Conservation (phyloP, 1,284 basidiomycete genomes). For the Limonomyces culmigenus region DNA sequence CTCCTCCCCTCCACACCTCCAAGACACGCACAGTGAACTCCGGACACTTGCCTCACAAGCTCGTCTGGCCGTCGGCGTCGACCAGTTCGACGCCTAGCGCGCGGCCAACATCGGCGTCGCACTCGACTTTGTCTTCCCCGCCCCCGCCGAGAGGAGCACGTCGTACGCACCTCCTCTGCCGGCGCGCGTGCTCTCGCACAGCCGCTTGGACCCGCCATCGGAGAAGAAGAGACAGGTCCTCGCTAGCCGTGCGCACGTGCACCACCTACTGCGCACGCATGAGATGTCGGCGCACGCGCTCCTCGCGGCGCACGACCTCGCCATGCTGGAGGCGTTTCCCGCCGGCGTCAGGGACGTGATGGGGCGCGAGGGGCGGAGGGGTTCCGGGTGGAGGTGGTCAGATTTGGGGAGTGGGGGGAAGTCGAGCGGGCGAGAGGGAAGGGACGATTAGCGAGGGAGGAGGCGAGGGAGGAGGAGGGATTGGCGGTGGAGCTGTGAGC, state of each 20-base stretch:
- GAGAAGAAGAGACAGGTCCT: slow-evolving; percentile 14
- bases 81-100: slow-evolving; percentile 51
- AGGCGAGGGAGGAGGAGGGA: too few relatives aligned
- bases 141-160: slow-evolving; percentile 19
- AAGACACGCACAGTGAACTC: slow-evolving; percentile 52
- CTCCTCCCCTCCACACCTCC: slow-evolving; percentile 24
- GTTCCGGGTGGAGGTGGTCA: slow-evolving; percentile 30
- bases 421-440: slow-evolving; percentile 55
- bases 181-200: slow-evolving; percentile 26
- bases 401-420: slow-evolving; percentile 40
- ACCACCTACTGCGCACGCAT: slow-evolving; percentile 72
- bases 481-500: too few relatives aligned
- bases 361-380: slow-evolving; percentile 7
- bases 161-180: slow-evolving; percentile 42
- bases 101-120: slow-evolving; percentile 53
- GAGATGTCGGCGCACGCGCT: slow-evolving; percentile 72
- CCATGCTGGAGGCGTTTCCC: slow-evolving; percentile 49
- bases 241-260: slow-evolving; percentile 56
- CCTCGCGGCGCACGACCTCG: slow-evolving; percentile 56
- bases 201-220: slow-evolving; percentile 22
- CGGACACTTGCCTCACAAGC: slow-evolving; percentile 49
- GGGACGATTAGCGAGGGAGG: slow-evolving; percentile 43
- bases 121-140: slow-evolving; percentile 50
- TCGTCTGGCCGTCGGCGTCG: slow-evolving; percentile 50
- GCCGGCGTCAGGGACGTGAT: slow-evolving; percentile 32